Conservation (phyloP, 176 grass and related monocot species). For the Saccharum spontaneum region DNA sequence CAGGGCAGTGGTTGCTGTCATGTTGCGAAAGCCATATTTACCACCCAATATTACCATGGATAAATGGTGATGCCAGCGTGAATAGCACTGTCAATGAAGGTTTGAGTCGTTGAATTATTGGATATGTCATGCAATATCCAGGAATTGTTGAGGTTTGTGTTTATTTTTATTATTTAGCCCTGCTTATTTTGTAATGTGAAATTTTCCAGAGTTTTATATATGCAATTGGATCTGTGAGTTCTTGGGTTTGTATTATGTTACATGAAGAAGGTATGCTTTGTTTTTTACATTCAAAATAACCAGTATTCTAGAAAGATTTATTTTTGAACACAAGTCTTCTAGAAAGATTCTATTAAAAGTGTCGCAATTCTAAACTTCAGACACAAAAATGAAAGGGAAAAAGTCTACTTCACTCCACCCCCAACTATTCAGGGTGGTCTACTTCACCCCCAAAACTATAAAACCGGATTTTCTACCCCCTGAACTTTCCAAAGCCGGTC, state of each 20-base stretch:
- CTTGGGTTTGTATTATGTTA: background rate
- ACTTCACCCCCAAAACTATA: too few species aligned
- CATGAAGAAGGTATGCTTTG: background rate
- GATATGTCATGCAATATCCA: slow-evolving; percentile 79
- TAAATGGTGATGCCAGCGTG: slow-evolving; percentile 79
- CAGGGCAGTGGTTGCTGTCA: slow-evolving; percentile 10
- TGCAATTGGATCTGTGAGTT: background rate
- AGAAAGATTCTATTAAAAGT: too few species aligned
- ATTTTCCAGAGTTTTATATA: background rate
- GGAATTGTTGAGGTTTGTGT: slow-evolving; percentile 59
- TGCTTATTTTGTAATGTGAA: background rate
- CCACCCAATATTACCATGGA: slow-evolving; percentile 75
- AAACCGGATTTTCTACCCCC: too few species aligned
- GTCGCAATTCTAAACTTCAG: background rate
- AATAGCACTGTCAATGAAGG: slow-evolving; percentile 64
- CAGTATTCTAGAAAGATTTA: background rate
- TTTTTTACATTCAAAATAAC: background rate
- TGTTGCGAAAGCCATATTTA: slow-evolving; percentile 36
- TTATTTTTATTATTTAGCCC: slow-evolving; percentile 10
- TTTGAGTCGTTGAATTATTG: slow-evolving; percentile 62
- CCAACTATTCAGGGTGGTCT: too few species aligned
- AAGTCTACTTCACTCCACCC: too few species aligned
- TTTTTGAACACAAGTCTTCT: background rate
- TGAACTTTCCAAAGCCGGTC: too few species aligned
- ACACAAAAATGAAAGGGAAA: background rate